Evolutionary conservation across 2,329 filamentous ascomycete genomes (phyloP).

Genomic region (Salinomyces thailandicus): DNA sequence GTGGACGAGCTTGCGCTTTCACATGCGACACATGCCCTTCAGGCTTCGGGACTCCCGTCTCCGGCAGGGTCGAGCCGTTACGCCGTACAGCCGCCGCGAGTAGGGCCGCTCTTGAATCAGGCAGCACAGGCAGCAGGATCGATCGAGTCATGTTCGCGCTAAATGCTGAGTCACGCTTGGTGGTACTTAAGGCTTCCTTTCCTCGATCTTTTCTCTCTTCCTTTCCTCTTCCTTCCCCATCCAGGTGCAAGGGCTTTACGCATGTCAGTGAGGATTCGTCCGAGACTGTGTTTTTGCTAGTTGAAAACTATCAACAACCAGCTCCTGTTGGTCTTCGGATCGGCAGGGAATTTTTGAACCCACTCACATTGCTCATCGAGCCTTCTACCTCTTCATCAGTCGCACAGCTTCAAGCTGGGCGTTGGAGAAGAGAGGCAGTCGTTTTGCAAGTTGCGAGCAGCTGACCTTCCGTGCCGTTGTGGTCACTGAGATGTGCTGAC

Average conservation of each 20-base stretch:
- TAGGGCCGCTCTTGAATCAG: too few species aligned
- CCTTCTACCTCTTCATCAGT: conserved; percentile 4
- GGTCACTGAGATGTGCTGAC: too few species aligned
- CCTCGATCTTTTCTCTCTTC: background rate
- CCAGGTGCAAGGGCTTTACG: conserved; percentile 41
- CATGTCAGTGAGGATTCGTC: conserved; percentile 65
- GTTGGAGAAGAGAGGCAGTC: conserved; percentile 2
- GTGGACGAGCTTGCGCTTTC: background rate
- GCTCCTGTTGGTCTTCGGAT: conserved; percentile 60
- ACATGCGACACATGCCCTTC: too few species aligned
- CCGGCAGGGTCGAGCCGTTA: too few species aligned
- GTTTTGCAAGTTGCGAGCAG: too few species aligned
- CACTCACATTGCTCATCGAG: background rate
- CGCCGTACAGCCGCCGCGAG: too few species aligned
- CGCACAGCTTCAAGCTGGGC: background rate
- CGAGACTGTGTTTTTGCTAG: conserved; percentile 82
- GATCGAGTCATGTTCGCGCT: too few species aligned
- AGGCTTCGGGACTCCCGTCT: too few species aligned
- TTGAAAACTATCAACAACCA: conserved; percentile 76
- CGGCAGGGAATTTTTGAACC: conserved; percentile 69
- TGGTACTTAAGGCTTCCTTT: too few species aligned
- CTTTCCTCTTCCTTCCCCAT: conserved; percentile 39
- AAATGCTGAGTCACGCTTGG: too few species aligned
- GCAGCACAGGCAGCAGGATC: too few species aligned
- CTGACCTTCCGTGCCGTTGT: too few species aligned